Base-by-base conservation (phyloP, 768 basidiomycete genomes). In the Mycena sanguinolenta region DNA sequence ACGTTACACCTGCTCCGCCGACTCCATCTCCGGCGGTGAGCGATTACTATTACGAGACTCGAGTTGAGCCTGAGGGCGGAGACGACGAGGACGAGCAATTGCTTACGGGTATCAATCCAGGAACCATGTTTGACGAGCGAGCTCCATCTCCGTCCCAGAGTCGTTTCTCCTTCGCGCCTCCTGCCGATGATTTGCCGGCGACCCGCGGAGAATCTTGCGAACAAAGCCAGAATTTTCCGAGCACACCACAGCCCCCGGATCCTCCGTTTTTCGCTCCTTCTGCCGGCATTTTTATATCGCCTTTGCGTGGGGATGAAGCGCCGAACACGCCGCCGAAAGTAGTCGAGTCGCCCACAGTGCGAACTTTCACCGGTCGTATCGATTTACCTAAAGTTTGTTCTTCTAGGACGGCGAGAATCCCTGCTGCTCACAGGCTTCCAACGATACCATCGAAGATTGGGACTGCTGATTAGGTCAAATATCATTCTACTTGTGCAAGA, bases 381-480 rank as follows among this genome's bases (percentile, higher is more conserved):
- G 14, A 7, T 34, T n/a, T 30, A 36, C 8, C n/a, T 36, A 2
- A 28, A 21, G 12, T 23, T 6, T 30, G 3, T 23, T 54, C 17
- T 5, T 50, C n/a, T 27, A 67, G 58, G 50, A 36, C 5, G 52
- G 13, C 38, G 58, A 46, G 12, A n/a, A 61, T 38, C 17, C 30
- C 38, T 32, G 14, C 19, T 17, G 66, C 52, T 76, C 77, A 44
- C 79, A 78, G 70, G 39, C 25, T 21, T 84, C 83, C 32, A 65
- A 77, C 28, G 84, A 85, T 69, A 79, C 81, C 44, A 84, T 84
- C 53, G 75, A 83, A 72, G 84, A 83, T 52, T 85, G 83, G 83
- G 72, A 72, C 65, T 62, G 34, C 30, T 50, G 38, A 62, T 36
- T 67, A 62, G 57, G 42, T 34, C 36, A 17, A 8, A 69, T 57